These are phyloP conservation scores for Termitomyces titanicus DNA, from an alignment of 768 basidiomycete species.

Conservation along the genomic window DNA sequence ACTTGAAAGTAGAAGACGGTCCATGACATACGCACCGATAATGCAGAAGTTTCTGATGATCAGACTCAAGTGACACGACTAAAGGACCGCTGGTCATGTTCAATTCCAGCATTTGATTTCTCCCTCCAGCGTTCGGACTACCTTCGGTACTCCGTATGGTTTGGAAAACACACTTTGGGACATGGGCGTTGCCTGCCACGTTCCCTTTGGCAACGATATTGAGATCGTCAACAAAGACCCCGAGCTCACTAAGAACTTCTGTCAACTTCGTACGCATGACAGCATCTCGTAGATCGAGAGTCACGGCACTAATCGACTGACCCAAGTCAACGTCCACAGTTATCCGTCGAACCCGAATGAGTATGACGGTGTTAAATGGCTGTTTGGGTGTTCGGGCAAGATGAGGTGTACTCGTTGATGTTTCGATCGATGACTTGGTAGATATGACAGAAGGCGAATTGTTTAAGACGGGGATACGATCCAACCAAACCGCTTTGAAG, in stretches of 20 bases:
- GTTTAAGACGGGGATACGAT: conserved; percentile 76
- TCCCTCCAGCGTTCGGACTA: conserved; percentile 25
- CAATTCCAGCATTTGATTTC: conserved; percentile 64
- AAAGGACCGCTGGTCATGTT: conserved; percentile 72
- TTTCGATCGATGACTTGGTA: conserved; percentile 19
- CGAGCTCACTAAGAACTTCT: conserved; percentile 57
- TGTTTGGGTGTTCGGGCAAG: conserved; percentile 24
- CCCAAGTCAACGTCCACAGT: conserved; percentile 80
- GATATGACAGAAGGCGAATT: conserved; percentile 26
- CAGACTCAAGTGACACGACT: conserved; percentile 66
- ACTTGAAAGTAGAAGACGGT: not conserved
- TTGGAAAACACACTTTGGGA: conserved; percentile 73
- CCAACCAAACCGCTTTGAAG: conserved; percentile 94
- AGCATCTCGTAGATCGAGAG: conserved; percentile 60
- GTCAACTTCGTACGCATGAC: conserved; percentile 66
- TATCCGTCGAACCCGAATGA: conserved; percentile 71
- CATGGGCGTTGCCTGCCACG: conserved; percentile 60
- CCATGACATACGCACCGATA: conserved; percentile 52
- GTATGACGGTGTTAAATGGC: conserved; percentile 55
- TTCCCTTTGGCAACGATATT: conserved; percentile 70
- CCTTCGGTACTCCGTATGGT: conserved; percentile 59
- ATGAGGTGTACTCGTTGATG: conserved; percentile 14
- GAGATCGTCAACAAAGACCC: conserved; percentile 60
- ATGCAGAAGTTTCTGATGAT: conserved; percentile 68
- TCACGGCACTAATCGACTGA: conserved; percentile 74